These are phyloP conservation scores for Pistacia atlantica DNA, from an alignment of 345 rosid species.

Conservation along the genomic window DNA sequence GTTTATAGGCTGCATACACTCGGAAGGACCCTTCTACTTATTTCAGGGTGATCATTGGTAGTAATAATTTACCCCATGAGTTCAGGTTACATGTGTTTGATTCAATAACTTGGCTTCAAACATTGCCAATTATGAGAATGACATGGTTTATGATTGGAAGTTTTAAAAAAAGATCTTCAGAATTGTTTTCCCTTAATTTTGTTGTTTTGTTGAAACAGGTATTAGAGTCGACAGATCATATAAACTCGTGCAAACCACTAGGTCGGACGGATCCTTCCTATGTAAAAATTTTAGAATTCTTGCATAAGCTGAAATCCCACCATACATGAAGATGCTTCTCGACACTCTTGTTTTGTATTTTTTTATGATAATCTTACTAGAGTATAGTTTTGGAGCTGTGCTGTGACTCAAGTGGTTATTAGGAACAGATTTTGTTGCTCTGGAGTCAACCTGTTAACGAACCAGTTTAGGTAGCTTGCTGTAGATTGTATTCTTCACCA, in stretches of 20 bases:
- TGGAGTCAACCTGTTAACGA: neutral
- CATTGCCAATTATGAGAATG: too few species aligned
- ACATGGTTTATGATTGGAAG: neutral
- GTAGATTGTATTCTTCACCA: neutral
- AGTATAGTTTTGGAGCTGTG: slow-evolving; percentile 3
- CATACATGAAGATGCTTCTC: slow-evolving; percentile 28
- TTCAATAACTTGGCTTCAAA: neutral
- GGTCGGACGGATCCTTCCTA: slow-evolving; percentile 83
- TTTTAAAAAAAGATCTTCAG: neutral
- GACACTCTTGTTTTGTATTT: neutral
- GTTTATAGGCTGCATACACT: too few species aligned
- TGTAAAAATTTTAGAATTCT: slow-evolving; percentile 64
- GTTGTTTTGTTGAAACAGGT: slow-evolving; percentile 55
- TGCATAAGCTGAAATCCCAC: slow-evolving; percentile 59
- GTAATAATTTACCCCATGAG: neutral
- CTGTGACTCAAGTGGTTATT: neutral
- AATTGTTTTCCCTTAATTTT: neutral
- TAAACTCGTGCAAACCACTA: slow-evolving; percentile 94
- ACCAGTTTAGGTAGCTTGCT: slow-evolving; percentile 3
- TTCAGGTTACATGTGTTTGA: neutral
- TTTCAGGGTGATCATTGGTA: too few species aligned
- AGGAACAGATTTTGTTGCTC: neutral
- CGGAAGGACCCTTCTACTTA: too few species aligned
- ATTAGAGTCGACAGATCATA: slow-evolving; percentile 89
- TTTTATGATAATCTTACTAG: neutral